Evolutionary conservation across 768 basidiomycete species (phyloP), one percentile per base, ranked within the genome.

Genomic region (Strobilomyces dryophilus): DNA sequence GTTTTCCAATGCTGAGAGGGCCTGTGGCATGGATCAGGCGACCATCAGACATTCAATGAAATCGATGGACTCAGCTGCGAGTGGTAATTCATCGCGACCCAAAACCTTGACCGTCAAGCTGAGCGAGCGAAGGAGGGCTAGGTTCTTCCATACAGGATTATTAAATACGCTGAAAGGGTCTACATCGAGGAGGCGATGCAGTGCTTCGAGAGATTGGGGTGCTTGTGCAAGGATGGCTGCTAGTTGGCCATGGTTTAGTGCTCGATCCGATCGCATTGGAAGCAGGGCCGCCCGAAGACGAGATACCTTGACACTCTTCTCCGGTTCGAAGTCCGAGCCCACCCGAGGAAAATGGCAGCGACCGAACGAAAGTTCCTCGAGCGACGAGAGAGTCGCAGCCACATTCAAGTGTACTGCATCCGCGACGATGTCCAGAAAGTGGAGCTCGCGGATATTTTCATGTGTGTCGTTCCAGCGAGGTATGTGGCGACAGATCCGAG

Each of bases 391-490:
- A 5, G 44, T 12, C 11, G 44, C 37, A 8, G 68, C 53, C 3
- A 45, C 55, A 12, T 26, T 1, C 57, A 66, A 64, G 39, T 66
- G 46, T 1, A 48, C 45, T 14, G 7, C 15, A 5, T 1, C 24
- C 10, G 27, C 24, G 11, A 14, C 9, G 41, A 2, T 17, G 11
- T 27, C 7, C 5, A 4, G 40, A 40, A 67, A 60, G 4, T 11
- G 15, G 37, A 67, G 47, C 5, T 47, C 14, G 14, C 41, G 54
- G 20, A 67, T 42, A 37, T 61, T 56, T 24, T 44, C 66, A 69
- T 67, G 32, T 54, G 39, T 3, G n/a, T 14, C 50, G 59, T 41
- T 11, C 3, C 40, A 41, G 20, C 11, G 40, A 41, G 10, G 29
- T 29, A 27, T 8, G 4, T 27, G 27, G 27, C 9, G 29, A 9